Conservation (phyloP, 1,284 basidiomycete genomes). For the Boletus mariae region DNA sequence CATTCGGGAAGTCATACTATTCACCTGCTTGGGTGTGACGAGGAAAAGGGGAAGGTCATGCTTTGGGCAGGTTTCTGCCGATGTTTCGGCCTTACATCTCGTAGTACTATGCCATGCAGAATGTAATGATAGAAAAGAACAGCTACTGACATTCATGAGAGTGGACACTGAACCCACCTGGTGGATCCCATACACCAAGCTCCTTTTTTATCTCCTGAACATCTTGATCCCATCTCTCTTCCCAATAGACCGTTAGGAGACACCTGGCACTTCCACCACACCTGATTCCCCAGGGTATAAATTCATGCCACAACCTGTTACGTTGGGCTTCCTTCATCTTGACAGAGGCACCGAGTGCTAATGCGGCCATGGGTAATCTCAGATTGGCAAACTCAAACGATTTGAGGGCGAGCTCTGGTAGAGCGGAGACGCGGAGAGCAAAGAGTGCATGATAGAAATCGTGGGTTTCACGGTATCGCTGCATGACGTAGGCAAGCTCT, state of each 20-base stretch:
- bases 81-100: no score
- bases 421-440: constrained; percentile 84
- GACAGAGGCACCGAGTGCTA: constrained; percentile 48
- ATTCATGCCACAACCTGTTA: constrained; percentile 67
- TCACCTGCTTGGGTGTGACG: no score
- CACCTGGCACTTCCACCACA: constrained; percentile 69
- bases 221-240: constrained; percentile 87
- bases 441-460: constrained; percentile 93
- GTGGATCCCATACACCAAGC: constrained; percentile 77
- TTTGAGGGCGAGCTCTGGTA: constrained; percentile 91
- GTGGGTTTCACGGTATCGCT: constrained; percentile 96
- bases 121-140: not conserved
- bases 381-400: constrained; percentile 94
- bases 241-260: constrained; percentile 94
- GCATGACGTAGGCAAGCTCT: constrained; percentile 95
- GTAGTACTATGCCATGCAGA: not conserved
- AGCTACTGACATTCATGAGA: not conserved
- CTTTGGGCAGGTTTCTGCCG: no score
- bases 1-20: no score
- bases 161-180: constrained; percentile 32
- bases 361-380: constrained; percentile 82
- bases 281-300: constrained; percentile 87
- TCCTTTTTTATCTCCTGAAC: constrained; percentile 78
- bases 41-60: no score
- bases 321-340: constrained; percentile 58